Evolutionary conservation across 2,329 filamentous ascomycete species (phyloP), one percentile per base, ranked within the genome.

Genomic region (Iodosphaeria phyllophila): DNA sequence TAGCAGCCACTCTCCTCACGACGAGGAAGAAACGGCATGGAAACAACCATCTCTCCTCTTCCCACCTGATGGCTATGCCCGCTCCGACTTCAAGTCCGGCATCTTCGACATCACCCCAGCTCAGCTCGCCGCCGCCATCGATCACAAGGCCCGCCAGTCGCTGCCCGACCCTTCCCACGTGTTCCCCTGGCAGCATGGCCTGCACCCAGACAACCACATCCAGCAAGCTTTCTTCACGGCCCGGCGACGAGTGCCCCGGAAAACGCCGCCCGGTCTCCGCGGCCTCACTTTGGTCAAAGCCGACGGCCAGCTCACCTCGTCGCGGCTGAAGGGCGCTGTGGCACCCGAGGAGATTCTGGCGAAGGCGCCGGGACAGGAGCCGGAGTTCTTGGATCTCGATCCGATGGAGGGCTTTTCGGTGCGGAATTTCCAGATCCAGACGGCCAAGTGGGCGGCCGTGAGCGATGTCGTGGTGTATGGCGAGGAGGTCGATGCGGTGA

Each of bases 391-490:
- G 31, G 79, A 92, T 21, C 64, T 74, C 20, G 89, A 98, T 42
- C 89, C 89, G 2, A 65, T 57, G 28, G 79, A 92, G 35, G 89
- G 89, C 6, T 95, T 95, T 44, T 92, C 82, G 4, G 84, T 95
- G 21, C 71, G 89, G 22, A 95, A 95, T 47, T 98, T 98, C 43
- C 86, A 95, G 39, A 95, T 95, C 19, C 89, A 98, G 48, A 66
- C 79, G 0, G 77, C 77, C 30, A 98, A 98, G 47, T 57, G 79
- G 35, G 84, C 84, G 27, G 69, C 77, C 35, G 66, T 89, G 6
- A 93, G 84, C 1, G 89, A 98, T 45, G 80, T 98, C 34, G 64
- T 98, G 20, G 67, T 98, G 1, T 98, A 98, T 43, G 82, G 82
- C 8, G 76, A 86, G 27, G 66, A 80, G 34, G 52, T 58, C 18